Base-by-base conservation (phyloP, 1,284 basidiomycete species). In the Naganishia sp. region DNA sequence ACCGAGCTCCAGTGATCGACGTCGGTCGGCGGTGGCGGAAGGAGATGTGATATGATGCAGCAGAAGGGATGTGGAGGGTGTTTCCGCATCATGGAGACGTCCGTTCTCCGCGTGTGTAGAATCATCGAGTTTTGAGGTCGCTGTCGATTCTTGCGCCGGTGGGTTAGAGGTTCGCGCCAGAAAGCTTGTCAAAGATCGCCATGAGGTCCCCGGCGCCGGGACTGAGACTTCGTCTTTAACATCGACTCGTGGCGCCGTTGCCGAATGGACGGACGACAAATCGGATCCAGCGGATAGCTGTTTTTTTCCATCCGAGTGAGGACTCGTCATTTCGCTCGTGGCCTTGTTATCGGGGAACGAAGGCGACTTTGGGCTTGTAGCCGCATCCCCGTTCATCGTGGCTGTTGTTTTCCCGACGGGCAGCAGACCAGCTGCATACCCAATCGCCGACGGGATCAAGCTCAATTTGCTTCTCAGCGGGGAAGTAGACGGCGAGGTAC, bases 1-100 rank as follows among this genome's bases (percentile, higher is more conserved):
- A 23, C 74, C 76, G 11, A 67, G 43, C 58, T 77, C 71, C 47
- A 74, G 61, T 21, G 73, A 75, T 10, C 71, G 70, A 13, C 77
- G 70, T n/a, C 77, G 68, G 56, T 76, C 76, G 21, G 74, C 72
- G 2, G 69, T 70, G 2, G 76, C 74, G 0, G 63, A 67, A 6
- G 75, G 67, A 2, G 74, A 74, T 23, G 72, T 72, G 32, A 74
- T 68, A n/a, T 65, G 57, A 39, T 65, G 52, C 4, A 68, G 35
- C 1, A 68, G 41, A 31, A 68, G 61, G 15, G 18, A 73, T 63
- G 67, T 76, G 65, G 11, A 73, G 47, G 13, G 71, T 50, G 68
- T 73, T 15, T 56, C 51, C 15, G 13, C 31, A 18, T 51, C 58
- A 9, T 21, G 47, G 21, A n/a, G 15, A 2, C 39, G 47, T 9